Evolutionary conservation across 495 filamentous ascomycete genomes (phyloP), one percentile per base, ranked within the genome.

Genomic region (Jackrogersella minutella): DNA sequence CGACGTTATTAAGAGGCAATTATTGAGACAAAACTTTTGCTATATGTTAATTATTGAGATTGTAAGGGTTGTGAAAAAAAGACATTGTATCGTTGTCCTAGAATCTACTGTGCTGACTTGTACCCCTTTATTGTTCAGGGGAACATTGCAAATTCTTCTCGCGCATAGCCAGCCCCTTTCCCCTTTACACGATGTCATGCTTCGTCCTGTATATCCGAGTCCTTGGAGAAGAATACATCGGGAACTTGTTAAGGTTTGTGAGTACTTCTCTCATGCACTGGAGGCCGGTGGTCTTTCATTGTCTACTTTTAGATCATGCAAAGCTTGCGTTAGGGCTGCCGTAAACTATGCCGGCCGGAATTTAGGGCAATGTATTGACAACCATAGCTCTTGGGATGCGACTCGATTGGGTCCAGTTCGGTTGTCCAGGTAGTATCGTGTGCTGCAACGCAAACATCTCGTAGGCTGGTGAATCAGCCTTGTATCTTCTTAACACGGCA

Each of bases 401-500:
- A 36, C 49, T 52, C 34, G 28, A 31, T 26, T 30, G 22, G 17
- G 13, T 22, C 54, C 47, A 3, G 51, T 24, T 43, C 11, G 14
- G 28, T 9, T 24, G 8, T 40, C 28, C 17, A 30, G 3, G 26
- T 30, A 24, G 43, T 37, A 37, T 36, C 13, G 49, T 51, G 19
- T 33, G 11, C 24, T 13, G 14, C 44, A 22, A 41, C 13, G 34
- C 22, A 41, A 40, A 60, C 24, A 7, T 37, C 33, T 19, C 4
- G 22, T 14, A n/a, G 14, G 10, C 5, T 36, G 13, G n/a, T 31
- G 21, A 36, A 39, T 49, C 43, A 43, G 31, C 41, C 37, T 44
- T 60, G 49, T 52, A 34, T 26, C 7, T 51, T 60, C 13, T 19
- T 22, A 37, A 50, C 24, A 60, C 1, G 33, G 46, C 24, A 51